Evolutionary conservation across 768 basidiomycete genomes (phyloP).

Genomic region (Suillus cothurnatus): DNA sequence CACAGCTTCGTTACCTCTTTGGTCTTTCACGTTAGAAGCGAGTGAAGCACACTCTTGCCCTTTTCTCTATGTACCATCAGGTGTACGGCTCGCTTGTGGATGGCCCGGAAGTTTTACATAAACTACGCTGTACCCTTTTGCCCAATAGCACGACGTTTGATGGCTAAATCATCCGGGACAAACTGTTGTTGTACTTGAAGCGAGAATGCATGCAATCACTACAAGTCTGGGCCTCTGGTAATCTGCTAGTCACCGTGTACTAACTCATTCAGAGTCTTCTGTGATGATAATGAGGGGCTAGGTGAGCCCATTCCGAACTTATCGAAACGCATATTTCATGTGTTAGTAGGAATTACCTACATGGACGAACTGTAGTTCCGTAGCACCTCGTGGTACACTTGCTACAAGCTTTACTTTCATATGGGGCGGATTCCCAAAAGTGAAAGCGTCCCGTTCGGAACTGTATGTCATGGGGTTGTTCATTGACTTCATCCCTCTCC

Average conservation of each 20-base stretch:
- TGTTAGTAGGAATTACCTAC: slow-evolving; percentile 1
- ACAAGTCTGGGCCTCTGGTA: background rate
- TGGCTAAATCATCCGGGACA: background rate
- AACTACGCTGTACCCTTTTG: background rate
- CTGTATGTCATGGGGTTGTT: background rate
- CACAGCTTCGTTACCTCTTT: background rate
- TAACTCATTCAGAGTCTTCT: background rate
- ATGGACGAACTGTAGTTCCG: slow-evolving; percentile 1
- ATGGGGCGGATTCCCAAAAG: background rate
- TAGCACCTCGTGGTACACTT: background rate
- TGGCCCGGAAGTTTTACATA: too few relatives aligned
- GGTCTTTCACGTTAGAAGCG: background rate
- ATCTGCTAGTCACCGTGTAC: background rate
- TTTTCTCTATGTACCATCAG: slow-evolving; percentile 2
- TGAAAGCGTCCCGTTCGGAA: background rate
- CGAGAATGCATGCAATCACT: background rate
- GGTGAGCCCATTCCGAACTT: background rate
- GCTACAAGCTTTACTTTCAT: background rate
- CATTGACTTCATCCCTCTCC: background rate
- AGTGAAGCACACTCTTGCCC: background rate
- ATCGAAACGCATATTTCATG: background rate
- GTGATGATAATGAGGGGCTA: background rate
- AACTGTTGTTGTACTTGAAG: background rate
- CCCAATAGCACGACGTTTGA: background rate
- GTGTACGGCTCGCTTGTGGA: background rate